Base-by-base conservation (phyloP, 2,329 filamentous ascomycete species). In the Aspergillus pseudoterreus region DNA sequence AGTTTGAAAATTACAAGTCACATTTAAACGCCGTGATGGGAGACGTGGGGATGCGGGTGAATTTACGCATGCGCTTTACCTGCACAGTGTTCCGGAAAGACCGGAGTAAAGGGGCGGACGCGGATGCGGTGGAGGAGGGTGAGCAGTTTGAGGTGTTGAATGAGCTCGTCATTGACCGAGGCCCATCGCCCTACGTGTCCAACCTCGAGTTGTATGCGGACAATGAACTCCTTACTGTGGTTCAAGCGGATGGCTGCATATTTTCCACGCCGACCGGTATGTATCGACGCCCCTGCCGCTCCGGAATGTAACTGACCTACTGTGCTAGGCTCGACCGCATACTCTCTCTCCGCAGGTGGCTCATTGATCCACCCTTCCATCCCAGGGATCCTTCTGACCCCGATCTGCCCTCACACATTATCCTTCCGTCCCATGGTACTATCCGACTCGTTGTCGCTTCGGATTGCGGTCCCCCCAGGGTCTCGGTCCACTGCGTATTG, bases 71-170 rank as follows among this genome's bases (percentile, higher is more conserved):
- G 94, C 88, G 94, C 56, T 99, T 99, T 71, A 99, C 94, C 14
- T 97, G 92, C 75, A 97, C 94, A 0, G 92, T 99, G 8, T 96
- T 92, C 76, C 87, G 92, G 42, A 81, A 86, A 59, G 83, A 75
- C 55, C 65, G 67, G 6, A 73, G 67, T 47, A 71, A 74, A 39
- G 71, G 70, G 11, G 71, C 75, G 6, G 74, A 68, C n/a, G 67
- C 75, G 2, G 81, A 80, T 10, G 78, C 82, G n/a, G 81, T 86
- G 59, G 87, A 94, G 61, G 92, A 96, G 71, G 90, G 87, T 42
- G 92, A 97, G 75, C 92, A 96, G 64, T 97, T 96, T 58, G 94
- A 99, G 75, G 92, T 99, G 17, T 84, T 99, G 58, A 99, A 99
- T 73, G 94, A 99, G 75, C 85, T 99, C 47, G 92, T 99, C 71